Percentiles rank a stretch among this genome's conserved stretches.
phyloP scores from a whole-genome alignment of 345 rosid species.

The Lepidium aucheri region DNA sequence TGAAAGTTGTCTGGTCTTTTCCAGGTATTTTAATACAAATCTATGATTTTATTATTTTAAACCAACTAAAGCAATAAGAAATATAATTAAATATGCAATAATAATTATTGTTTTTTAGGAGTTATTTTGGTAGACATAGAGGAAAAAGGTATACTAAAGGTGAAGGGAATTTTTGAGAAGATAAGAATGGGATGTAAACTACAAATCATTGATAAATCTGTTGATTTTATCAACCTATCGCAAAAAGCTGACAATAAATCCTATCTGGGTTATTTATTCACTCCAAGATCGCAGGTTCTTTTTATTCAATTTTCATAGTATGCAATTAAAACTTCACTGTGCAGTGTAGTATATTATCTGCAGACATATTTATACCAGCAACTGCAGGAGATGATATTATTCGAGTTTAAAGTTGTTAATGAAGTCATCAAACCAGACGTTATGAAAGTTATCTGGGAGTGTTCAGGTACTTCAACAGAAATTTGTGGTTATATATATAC shows the following conservation, averaged over 20 bases:
- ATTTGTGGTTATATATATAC: background rate
- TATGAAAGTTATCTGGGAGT: background rate
- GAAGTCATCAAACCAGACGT: background rate
- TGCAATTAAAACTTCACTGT: background rate
- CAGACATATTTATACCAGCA: background rate
- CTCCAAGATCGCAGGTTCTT: background rate
- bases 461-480: background rate
- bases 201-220: background rate
- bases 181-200: background rate
- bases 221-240: background rate
- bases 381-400: background rate
- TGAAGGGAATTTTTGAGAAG: background rate
- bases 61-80: background rate
- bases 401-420: background rate
- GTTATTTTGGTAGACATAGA: background rate
- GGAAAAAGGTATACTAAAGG: background rate
- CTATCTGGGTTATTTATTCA: background rate
- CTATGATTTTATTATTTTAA: background rate
- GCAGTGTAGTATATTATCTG: background rate
- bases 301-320: background rate
- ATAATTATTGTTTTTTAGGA: background rate
- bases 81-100: background rate
- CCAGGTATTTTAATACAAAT: background rate
- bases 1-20: background rate
- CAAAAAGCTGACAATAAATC: background rate